Base-by-base conservation (phyloP, 768 basidiomycete genomes). In the Trametes maxima region DNA sequence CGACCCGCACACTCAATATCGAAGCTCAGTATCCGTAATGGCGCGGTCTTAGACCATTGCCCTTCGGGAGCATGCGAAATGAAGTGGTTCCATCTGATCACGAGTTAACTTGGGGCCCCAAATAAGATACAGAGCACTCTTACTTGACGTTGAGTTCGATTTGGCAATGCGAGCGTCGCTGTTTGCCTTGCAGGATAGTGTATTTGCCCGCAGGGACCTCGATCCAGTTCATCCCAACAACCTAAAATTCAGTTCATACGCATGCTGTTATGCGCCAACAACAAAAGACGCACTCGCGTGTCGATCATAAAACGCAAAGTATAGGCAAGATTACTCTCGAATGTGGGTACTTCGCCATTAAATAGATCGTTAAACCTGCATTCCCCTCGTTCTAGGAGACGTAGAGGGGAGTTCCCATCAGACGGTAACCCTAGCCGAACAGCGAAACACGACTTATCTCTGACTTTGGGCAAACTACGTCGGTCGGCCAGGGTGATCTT, bases 181-280 rank as follows among this genome's bases (percentile, higher is more conserved):
- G 77, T 44, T 78, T 78, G 12, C 75, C 79, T 2, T 81, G 70
- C n/a, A 87, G 59, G 19, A 95, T 70, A 13, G 79, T 78, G 70
- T 97, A 99, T 66, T 86, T 85, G 2, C 92, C 92, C 3, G 89
- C 86, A 5, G 90, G 90, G 10, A 97, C 78, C 75, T 98, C 94
- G 54, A 99, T 89, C 96, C 97, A 99, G 71, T 98, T 98, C 97
- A 99, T 98, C 10, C 97, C 97, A 50, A 95, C 88, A 33, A 99
- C 87, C 92, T 95, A 64, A 1, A 22, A 60, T 12, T 19, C 2
- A 36, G 2, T 43, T 47, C n/a, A n/a, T 19, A 49, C 60, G 36
- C 67, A 44, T 43, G 53, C 25, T 54, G 3, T 11, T 25, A 21
- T 45, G n/a, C 7, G 49, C 5, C 13, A 22, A 17, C 28, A 28